These are phyloP conservation scores for Emergomyces orientalis DNA, from an alignment of 2,329 filamentous ascomycete species.

Conservation along the genomic window DNA sequence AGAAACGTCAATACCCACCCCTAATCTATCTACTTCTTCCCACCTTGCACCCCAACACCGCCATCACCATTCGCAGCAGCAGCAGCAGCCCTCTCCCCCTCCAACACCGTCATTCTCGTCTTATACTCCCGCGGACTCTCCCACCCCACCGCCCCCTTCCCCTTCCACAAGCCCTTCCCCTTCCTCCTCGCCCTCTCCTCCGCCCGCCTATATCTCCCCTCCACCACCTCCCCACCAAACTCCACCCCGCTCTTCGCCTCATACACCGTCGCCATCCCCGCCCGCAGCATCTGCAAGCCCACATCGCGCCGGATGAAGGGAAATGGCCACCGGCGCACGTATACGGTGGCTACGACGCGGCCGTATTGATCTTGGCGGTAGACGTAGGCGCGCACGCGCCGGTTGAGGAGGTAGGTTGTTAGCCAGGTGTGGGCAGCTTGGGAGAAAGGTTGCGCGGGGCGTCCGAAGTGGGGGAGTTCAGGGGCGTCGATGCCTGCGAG, in stretches of 20 bases:
- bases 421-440: constrained; percentile 76
- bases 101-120: constrained; percentile 43
- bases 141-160: constrained; percentile 44
- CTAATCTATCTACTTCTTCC: background rate
- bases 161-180: constrained; percentile 67
- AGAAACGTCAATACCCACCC: background rate
- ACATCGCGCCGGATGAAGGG: constrained; percentile 61
- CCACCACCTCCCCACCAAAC: constrained; percentile 61
- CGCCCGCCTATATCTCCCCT: constrained; percentile 38
- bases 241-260: constrained; percentile 85
- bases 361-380: constrained; percentile 87
- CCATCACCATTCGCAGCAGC: background rate
- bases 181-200: constrained; percentile 52
- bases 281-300: constrained; percentile 78
- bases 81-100: constrained; percentile 24
- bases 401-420: constrained; percentile 58
- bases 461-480: constrained; percentile 85
- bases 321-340: constrained; percentile 47
- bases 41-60: background rate
- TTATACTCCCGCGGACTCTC: constrained; percentile 90
- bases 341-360: constrained; percentile 78
- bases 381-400: constrained; percentile 70
- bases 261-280: constrained; percentile 80
- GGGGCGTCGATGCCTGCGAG: constrained; percentile 90
- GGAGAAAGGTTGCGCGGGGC: constrained; percentile 72